Conservation (phyloP, 139 green algal genomes). For the Diplosphaera chodatii region DNA sequence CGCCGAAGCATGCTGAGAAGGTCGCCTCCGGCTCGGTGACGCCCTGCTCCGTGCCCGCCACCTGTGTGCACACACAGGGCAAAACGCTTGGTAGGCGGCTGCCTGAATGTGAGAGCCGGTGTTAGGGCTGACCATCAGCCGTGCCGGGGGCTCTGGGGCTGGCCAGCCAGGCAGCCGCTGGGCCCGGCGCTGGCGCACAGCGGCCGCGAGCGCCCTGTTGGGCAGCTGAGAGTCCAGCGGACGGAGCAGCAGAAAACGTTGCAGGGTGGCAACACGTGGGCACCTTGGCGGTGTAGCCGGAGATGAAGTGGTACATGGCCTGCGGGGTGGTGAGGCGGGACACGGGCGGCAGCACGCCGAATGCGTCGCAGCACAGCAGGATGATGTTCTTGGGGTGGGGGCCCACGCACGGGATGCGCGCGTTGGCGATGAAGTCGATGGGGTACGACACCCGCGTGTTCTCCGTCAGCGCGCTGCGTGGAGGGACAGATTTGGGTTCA, state of each 20-base stretch:
- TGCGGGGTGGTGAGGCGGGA: constrained; percentile 75
- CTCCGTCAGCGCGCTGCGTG: constrained; percentile 63
- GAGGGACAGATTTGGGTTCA: background rate
- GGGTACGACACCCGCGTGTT: constrained; percentile 94
- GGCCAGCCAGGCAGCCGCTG: too few species aligned
- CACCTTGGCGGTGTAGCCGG: constrained; percentile 95
- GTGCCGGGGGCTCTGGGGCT: too few species aligned
- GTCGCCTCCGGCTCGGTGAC: constrained; percentile 91
- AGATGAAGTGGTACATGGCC: constrained; percentile 98
- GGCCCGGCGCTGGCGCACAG: too few species aligned
- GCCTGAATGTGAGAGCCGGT: too few species aligned
- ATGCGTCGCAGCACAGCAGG: constrained; percentile 84
- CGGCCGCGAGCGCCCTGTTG: too few species aligned
- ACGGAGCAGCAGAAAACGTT: too few species aligned
- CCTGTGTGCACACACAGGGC: constrained; percentile 13
- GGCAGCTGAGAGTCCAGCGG: too few species aligned
- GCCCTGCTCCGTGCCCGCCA: constrained; percentile 89
- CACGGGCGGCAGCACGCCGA: constrained; percentile 91
- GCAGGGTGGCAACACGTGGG: too few species aligned
- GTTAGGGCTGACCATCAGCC: too few species aligned
- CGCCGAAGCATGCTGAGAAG: constrained; percentile 55
- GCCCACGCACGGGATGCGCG: constrained; percentile 81
- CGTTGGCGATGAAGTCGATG: constrained; percentile 92
- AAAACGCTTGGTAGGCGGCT: background rate
- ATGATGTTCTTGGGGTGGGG: constrained; percentile 88